Conservation (phyloP, 768 basidiomycete species). For the Lentinula edodes region DNA sequence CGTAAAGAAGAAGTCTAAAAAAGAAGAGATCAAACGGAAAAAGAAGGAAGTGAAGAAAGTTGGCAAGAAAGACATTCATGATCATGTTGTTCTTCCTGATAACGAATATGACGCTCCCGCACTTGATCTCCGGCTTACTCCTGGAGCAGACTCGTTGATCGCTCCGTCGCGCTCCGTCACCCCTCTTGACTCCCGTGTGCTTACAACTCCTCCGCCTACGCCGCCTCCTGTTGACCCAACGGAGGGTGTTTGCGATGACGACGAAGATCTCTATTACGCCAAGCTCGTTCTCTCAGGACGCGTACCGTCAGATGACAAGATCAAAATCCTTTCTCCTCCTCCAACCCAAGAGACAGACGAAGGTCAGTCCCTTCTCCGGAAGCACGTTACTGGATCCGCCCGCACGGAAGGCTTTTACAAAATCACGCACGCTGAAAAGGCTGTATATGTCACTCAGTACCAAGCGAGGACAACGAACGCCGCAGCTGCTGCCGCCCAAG, state of each 20-base stretch:
- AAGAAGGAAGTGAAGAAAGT: conserved; percentile 32
- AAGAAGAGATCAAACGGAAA: conserved; percentile 16
- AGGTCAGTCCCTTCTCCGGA: conserved; percentile 40
- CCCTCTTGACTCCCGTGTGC: conserved; percentile 26
- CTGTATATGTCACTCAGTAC: conserved; percentile 88
- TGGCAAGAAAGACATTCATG: conserved; percentile 38
- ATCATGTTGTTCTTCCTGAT: conserved; percentile 47
- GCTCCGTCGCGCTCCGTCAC: conserved; percentile 50
- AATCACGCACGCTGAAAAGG: conserved; percentile 88
- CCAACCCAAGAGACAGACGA: conserved; percentile 15
- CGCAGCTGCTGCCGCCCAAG: conserved; percentile 35
- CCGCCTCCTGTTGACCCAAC: conserved; percentile 49
- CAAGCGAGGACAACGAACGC: conserved; percentile 51
- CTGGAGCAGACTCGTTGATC: conserved; percentile 37
- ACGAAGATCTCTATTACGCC: conserved; percentile 84
- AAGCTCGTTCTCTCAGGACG: conserved; percentile 42
- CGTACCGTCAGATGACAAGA: conserved; percentile 11
- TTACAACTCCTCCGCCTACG: conserved; percentile 32
- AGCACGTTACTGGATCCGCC: conserved; percentile 80
- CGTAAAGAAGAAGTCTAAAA: conserved; percentile 33
- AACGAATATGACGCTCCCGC: conserved; percentile 44
- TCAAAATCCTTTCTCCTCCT: conserved; percentile 16
- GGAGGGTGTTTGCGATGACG: conserved; percentile 69
- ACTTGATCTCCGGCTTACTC: conserved; percentile 43
- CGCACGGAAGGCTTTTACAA: conserved; percentile 95